phyloP scores from a whole-genome alignment of 1,284 basidiomycete species.

The Moesziomyces parantarcticus region DNA sequence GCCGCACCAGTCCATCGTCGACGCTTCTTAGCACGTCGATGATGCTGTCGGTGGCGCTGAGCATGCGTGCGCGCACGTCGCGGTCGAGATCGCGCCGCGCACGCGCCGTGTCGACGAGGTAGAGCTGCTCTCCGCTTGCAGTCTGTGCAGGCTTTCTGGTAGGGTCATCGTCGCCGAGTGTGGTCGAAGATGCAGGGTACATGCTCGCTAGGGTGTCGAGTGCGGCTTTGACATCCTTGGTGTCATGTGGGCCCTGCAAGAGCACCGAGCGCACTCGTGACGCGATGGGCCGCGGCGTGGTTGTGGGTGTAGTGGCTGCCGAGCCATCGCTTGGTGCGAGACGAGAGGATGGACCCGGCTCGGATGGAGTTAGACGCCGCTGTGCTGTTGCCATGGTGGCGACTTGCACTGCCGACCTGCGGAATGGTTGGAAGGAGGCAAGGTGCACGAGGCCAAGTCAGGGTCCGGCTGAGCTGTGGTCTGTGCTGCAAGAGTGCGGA shows the following conservation, averaged over 20 bases:
- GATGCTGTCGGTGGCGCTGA: slow-evolving; percentile 82
- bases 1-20: slow-evolving; percentile 73
- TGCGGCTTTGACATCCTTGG: slow-evolving; percentile 11
- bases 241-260: slow-evolving; percentile 20
- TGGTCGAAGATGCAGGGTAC: slow-evolving; percentile 14
- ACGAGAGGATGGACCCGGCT: slow-evolving; percentile 12
- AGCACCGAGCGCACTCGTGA: slow-evolving; percentile 36
- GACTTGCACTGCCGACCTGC: no score
- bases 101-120: slow-evolving; percentile 67
- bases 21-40: slow-evolving; percentile 84
- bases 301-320: slow-evolving; percentile 4
- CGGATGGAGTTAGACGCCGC: neutral
- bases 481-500: neutral
- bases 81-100: slow-evolving; percentile 82
- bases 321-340: slow-evolving; percentile 3
- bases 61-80: slow-evolving; percentile 84
- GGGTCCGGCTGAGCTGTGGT: neutral
- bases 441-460: neutral
- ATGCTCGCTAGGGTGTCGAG: slow-evolving; percentile 38
- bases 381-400: slow-evolving; percentile 16
- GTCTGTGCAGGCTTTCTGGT: neutral
- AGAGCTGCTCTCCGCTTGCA: neutral
- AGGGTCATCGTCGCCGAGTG: no score
- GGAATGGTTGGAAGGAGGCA: neutral
- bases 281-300: slow-evolving; percentile 21